Evolutionary conservation across 108 stramenopile species (phyloP).

Genomic region (Cylindrotheca closterium): DNA sequence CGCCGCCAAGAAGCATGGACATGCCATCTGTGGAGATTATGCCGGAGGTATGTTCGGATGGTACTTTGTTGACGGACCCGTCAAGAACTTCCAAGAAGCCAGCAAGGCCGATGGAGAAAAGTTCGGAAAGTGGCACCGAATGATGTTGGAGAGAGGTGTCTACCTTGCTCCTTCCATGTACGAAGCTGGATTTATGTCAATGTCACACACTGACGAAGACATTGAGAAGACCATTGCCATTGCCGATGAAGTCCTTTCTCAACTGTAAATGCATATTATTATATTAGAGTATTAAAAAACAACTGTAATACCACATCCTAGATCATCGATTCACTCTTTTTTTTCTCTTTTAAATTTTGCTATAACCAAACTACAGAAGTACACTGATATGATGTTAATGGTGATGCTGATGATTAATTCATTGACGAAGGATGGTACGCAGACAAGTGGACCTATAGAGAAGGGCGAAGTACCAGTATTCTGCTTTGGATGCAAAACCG

Average conservation of each 20-base stretch:
- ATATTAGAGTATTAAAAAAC: no score
- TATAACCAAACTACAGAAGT: no score
- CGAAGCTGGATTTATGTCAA: conserved; percentile 98
- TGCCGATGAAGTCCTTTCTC: conserved; percentile 92
- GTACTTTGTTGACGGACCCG: conserved; percentile 95
- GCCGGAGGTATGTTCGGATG: conserved; percentile 99
- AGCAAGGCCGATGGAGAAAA: conserved; percentile 89
- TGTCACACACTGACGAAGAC: conserved; percentile 96
- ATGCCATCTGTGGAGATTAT: conserved; percentile 85
- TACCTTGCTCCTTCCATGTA: conserved; percentile 98
- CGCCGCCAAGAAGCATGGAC: conserved; percentile 86
- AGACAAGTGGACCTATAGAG: no score
- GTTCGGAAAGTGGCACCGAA: conserved; percentile 97
- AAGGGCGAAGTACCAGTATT: no score
- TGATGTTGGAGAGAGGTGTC: conserved; percentile 96
- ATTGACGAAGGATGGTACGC: no score
- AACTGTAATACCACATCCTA: no score
- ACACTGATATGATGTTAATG: no score
- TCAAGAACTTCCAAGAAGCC: conserved; percentile 92
- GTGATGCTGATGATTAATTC: no score
- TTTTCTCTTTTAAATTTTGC: no score
- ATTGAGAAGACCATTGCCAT: conserved; percentile 96
- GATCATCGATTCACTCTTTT: no score
- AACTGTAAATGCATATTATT: conserved; percentile 81
- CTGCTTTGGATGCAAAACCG: no score